Percentiles rank a stretch among this genome's conserved stretches.
Evolutionary conservation across 2,329 filamentous ascomycete species (phyloP).

Genomic region (Arthrobotrys megalospora): DNA sequence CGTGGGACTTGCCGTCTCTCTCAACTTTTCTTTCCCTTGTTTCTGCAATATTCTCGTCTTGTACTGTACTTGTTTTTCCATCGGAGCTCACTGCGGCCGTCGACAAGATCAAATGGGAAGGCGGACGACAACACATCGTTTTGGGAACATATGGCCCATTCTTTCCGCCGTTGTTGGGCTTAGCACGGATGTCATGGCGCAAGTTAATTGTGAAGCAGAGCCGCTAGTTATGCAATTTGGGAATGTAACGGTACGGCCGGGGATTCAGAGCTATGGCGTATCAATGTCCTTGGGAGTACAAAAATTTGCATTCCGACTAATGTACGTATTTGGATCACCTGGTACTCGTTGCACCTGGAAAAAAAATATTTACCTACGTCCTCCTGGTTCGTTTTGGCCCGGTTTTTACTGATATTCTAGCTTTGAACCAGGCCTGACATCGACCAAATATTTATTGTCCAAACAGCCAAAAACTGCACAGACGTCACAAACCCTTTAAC

Average conservation of each 20-base stretch:
- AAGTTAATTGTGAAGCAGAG: neutral
- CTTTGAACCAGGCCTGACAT: neutral
- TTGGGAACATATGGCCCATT: neutral
- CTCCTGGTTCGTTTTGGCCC: too few species aligned
- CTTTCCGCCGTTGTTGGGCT: neutral
- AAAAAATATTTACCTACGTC: too few species aligned
- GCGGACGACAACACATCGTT: too few species aligned
- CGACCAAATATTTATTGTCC: neutral
- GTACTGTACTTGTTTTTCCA: too few species aligned
- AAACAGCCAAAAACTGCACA: neutral
- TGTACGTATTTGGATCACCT: too few species aligned
- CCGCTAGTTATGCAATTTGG: slow-evolving; percentile 1
- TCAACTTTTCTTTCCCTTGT: too few species aligned
- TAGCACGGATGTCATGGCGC: neutral
- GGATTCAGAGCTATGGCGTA: neutral
- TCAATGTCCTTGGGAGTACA: neutral
- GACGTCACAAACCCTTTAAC: neutral
- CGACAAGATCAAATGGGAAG: too few species aligned
- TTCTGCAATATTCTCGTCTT: too few species aligned
- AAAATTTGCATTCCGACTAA: neutral
- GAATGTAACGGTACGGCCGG: slow-evolving; percentile 6
- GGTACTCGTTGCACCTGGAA: too few species aligned
- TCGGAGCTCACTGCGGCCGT: too few species aligned
- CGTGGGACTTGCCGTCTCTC: too few species aligned
- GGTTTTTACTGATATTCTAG: neutral